These are phyloP conservation scores for Aspergillus conjunctus DNA, from an alignment of 495 filamentous ascomycete species.

Conservation along the genomic window DNA sequence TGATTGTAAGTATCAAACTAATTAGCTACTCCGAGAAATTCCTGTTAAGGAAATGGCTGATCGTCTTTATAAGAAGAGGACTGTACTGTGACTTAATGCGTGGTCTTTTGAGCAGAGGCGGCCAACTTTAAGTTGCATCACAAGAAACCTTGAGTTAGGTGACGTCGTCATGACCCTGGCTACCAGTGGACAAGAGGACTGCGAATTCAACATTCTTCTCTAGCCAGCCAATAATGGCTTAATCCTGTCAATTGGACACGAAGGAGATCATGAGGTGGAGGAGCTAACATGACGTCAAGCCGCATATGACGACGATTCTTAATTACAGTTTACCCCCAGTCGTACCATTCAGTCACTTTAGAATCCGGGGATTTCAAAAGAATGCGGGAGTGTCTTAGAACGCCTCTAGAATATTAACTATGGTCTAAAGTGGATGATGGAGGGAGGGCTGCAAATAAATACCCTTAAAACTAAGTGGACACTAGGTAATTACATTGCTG, in stretches of 20 bases:
- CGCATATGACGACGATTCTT: neutral
- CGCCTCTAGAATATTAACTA: too few species aligned
- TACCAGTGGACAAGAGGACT: conserved; percentile 1
- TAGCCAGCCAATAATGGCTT: neutral
- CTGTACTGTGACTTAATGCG: conserved; percentile 18
- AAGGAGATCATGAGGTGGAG: too few species aligned
- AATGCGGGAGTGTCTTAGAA: too few species aligned
- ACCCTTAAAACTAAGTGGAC: neutral
- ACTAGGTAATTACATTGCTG: neutral
- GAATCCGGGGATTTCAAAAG: too few species aligned
- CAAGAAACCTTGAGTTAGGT: conserved; percentile 21
- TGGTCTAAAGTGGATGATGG: too few species aligned
- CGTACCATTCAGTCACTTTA: too few species aligned
- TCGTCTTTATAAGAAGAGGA: neutral
- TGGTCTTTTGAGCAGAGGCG: neutral
- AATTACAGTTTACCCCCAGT: neutral
- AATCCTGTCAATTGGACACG: too few species aligned
- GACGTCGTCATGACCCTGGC: conserved; percentile 51
- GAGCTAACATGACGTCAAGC: conserved; percentile 14
- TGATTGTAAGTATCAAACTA: too few species aligned
- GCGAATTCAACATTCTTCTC: neutral
- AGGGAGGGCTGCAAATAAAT: neutral
- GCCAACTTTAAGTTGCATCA: conserved; percentile 17
- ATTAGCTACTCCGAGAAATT: too few species aligned
- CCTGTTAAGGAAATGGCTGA: too few species aligned